Percentiles rank a stretch among this genome's conserved stretches.
Evolutionary conservation across 345 rosid genomes (phyloP).

Genomic region (Salix exigua): DNA sequence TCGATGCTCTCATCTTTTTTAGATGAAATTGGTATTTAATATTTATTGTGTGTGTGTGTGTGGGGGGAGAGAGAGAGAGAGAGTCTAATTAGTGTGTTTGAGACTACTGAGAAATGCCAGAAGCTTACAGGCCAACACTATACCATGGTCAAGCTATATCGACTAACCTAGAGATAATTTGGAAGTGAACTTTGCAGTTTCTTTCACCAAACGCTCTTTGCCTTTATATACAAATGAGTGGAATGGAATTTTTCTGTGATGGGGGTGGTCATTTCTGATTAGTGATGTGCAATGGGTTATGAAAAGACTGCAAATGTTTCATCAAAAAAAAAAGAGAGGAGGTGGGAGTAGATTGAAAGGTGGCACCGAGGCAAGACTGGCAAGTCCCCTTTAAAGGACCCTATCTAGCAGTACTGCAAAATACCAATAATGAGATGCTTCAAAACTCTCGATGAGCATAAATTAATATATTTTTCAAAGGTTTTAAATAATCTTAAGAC

Average conservation of each 20-base stretch:
- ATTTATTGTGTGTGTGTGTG: background rate
- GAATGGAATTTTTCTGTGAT: slow-evolving; percentile 9
- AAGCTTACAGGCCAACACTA: background rate
- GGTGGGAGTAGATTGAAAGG: too few relatives aligned
- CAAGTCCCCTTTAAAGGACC: background rate
- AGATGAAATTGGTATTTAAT: background rate
- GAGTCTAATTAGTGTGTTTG: background rate
- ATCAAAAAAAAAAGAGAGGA: background rate
- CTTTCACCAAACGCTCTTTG: slow-evolving; percentile 5
- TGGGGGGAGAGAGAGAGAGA: background rate
- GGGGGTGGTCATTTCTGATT: background rate
- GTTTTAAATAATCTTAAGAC: background rate
- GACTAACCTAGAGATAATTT: background rate
- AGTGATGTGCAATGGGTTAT: background rate
- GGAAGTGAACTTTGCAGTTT: background rate
- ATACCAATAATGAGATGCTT: background rate
- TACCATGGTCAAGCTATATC: background rate
- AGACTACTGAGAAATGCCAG: background rate
- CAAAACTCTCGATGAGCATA: background rate
- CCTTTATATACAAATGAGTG: slow-evolving; percentile 22
- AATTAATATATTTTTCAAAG: background rate
- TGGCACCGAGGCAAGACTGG: too few relatives aligned
- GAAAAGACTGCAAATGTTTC: slow-evolving; percentile 4
- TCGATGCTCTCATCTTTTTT: slow-evolving; percentile 10
- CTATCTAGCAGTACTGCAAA: background rate